These are phyloP conservation scores for Saussurea involucrata DNA, from an alignment of 129 eudicot species.

Conservation along the genomic window DNA sequence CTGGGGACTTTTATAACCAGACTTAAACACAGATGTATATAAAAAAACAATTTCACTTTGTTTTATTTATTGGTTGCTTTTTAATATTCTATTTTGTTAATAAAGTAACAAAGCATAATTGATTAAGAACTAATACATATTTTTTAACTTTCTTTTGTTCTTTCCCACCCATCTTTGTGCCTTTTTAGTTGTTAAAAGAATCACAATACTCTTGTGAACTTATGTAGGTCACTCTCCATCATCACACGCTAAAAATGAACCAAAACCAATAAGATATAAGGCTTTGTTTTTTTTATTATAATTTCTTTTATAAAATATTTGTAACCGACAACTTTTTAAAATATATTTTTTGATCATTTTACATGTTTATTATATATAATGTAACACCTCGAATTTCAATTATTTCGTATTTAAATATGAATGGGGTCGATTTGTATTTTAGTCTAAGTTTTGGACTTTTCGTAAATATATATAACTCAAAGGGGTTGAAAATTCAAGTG, in stretches of 20 bases:
- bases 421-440: too few species aligned
- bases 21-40: not conserved
- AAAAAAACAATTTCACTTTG: not conserved
- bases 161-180: constrained; percentile 5
- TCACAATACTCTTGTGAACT: constrained; percentile 15
- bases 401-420: too few species aligned
- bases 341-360: too few species aligned
- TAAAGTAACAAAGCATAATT: not conserved
- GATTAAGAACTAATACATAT: not conserved
- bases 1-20: not conserved
- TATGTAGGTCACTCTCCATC: constrained; percentile 12
- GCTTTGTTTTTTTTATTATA: not conserved
- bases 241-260: not conserved
- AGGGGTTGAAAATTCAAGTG: too few species aligned
- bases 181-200: constrained; percentile 2
- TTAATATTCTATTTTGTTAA: not conserved
- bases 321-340: too few species aligned
- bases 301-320: not conserved
- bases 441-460: too few species aligned
- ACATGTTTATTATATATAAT: too few species aligned
- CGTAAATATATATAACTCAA: too few species aligned
- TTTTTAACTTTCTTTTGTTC: not conserved
- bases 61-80: not conserved
- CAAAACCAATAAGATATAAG: not conserved
- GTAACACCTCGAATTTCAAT: too few species aligned